A percentile compares a stretch with the other conserved stretches of the same genome.
Conservation (phyloP, 257 asterid genomes). For the Nicotiana obtusifolia region DNA sequence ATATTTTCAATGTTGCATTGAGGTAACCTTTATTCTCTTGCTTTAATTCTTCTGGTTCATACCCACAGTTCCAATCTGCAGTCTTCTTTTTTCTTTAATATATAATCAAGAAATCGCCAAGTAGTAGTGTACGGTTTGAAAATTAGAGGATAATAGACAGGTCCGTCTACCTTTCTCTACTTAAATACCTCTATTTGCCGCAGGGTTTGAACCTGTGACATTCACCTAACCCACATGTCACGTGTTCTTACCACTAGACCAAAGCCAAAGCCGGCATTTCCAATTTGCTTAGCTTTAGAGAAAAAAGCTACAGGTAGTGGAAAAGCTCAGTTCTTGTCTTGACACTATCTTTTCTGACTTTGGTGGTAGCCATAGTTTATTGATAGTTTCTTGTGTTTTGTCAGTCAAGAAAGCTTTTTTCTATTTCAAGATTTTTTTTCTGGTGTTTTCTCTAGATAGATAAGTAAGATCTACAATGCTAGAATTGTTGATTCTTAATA, state of each 20-base stretch:
- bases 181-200: background rate
- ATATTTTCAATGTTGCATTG: slow-evolving; percentile 18
- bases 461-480: background rate
- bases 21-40: slow-evolving; percentile 7
- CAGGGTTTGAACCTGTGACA: background rate
- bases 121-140: background rate
- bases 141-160: background rate
- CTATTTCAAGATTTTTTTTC: background rate
- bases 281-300: background rate
- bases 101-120: background rate
- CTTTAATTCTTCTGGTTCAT: slow-evolving; percentile 9
- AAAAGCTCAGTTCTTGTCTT: background rate
- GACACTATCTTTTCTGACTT: background rate
- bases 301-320: background rate
- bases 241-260: background rate
- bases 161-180: background rate
- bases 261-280: background rate
- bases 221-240: background rate
- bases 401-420: background rate
- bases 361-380: background rate
- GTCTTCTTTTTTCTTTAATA: background rate
- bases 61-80: slow-evolving; percentile 2
- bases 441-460: background rate
- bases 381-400: background rate
- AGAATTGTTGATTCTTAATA: background rate